Evolutionary conservation across 306 rosid species (phyloP), one percentile per base, ranked within the genome.

Genomic region (Albizia julibrissin): DNA sequence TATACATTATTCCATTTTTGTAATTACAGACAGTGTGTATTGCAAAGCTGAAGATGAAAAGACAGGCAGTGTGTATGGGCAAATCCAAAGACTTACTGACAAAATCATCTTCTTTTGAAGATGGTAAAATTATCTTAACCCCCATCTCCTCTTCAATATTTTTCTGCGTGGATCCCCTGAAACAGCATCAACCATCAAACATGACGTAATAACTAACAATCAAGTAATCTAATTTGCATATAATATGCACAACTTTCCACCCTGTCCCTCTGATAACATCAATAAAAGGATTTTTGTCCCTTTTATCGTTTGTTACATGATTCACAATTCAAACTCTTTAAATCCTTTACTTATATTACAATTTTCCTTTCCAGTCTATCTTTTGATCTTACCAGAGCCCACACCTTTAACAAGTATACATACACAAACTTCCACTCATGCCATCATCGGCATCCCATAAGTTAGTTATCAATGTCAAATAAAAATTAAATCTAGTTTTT

Each of bases 101-200:
- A 44, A 78, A 89, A 58, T 91, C 97, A 43, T 89, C 97, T 78
- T 81, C 84, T 82, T 78, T 82, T 77, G 95, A 93, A 49, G 87
- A 75, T 47, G 99, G 98, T 82, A 93, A 61, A 77, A 81, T 74
- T 84, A 95, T 90, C 81, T 88, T 89, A 76, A 95, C 97, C 78
- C 92, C 91, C 84, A 79, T 84, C 84, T 91, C 94, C 50, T 89
- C 91, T 88, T 95, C 98, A 81, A 95, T 88, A 85, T 27, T 84
- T 80, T 85, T 88, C 79, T 89, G 98, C 0, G 91, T 91, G 74
- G 84, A 88, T 82, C 95, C 98, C 84, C 98, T 95, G 92, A 80
- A 83, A 69, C 37, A 79, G 15, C 76, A 79, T 54, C 31, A 64
- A 64, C 46, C 54, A 82, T 78, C 37, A 64, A 58, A 62, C 61